These are phyloP conservation scores for Coemansia sp. DNA, from an alignment of 192 early-diverging fungal species.

Conservation along the genomic window DNA sequence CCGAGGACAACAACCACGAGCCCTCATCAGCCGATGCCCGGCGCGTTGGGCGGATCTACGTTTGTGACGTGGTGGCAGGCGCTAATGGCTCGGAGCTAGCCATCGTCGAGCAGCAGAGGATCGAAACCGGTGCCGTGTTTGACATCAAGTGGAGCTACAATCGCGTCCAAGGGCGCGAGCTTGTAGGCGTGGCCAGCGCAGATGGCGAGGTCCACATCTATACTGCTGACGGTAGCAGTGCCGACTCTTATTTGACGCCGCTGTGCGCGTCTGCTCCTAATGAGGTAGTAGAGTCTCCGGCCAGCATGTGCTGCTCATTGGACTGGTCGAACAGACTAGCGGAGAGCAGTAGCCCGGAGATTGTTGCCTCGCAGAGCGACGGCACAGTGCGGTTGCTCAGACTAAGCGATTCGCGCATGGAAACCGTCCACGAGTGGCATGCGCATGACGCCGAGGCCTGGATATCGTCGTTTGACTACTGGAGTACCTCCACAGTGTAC, in stretches of 20 bases:
- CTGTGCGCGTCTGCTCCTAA: slow-evolving; percentile 42
- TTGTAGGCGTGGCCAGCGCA: slow-evolving; percentile 66
- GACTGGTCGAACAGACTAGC: slow-evolving; percentile 81
- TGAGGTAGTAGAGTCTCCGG: no score
- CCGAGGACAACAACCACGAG: slow-evolving; percentile 14
- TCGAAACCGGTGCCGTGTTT: slow-evolving; percentile 67
- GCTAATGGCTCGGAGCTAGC: slow-evolving; percentile 16
- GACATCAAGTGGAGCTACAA: slow-evolving; percentile 78
- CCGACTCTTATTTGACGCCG: slow-evolving; percentile 24
- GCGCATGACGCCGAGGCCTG: slow-evolving; percentile 94
- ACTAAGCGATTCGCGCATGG: slow-evolving; percentile 52
- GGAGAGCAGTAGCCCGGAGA: slow-evolving; percentile 5
- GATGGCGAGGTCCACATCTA: slow-evolving; percentile 63
- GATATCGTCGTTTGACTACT: slow-evolving; percentile 91
- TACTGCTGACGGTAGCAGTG: slow-evolving; percentile 38
- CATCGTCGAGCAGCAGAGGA: slow-evolving; percentile 56
- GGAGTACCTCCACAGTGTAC: slow-evolving; percentile 71
- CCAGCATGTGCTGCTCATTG: slow-evolving; percentile 79
- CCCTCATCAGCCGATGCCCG: slow-evolving; percentile 42
- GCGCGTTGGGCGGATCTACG: slow-evolving; percentile 68
- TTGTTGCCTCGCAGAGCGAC: slow-evolving; percentile 79
- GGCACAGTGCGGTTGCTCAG: slow-evolving; percentile 66
- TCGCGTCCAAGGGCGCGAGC: slow-evolving; percentile 45
- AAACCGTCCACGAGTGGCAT: slow-evolving; percentile 61
- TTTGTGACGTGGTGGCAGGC: slow-evolving; percentile 55